Conservation (phyloP, 108 stramenopile species). For the Pseudonitzschia pungens region DNA sequence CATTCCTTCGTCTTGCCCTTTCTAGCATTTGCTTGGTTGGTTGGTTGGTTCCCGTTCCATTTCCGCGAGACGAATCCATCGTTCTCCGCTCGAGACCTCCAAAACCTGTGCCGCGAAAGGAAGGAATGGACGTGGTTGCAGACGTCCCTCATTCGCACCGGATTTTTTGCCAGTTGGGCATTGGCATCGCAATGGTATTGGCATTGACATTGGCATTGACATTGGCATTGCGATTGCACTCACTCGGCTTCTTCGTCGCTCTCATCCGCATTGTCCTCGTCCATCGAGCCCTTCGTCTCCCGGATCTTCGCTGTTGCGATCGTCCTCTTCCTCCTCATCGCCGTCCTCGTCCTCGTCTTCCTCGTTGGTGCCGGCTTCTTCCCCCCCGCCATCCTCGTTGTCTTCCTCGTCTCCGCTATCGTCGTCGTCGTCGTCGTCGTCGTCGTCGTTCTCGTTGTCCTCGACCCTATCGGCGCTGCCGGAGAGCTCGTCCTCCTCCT, state of each 20-base stretch:
- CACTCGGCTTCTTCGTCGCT: slow-evolving; percentile 11
- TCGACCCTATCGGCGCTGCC: slow-evolving; percentile 15
- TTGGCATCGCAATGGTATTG: no score
- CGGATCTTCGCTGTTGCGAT: background rate
- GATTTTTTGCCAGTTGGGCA: no score
- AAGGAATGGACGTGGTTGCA: no score
- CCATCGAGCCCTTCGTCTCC: background rate
- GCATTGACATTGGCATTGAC: no score
- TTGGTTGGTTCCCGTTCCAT: no score
- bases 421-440: slow-evolving; percentile 4
- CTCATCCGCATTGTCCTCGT: slow-evolving; percentile 23
- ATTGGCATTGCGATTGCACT: no score
- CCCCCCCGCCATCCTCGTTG: slow-evolving; percentile 6
- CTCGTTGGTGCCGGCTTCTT: slow-evolving; percentile 22
- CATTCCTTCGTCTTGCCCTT: no score
- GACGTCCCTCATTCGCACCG: no score
- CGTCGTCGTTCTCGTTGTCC: slow-evolving; percentile 8
- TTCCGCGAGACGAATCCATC: no score
- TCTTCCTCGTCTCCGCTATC: slow-evolving; percentile 5
- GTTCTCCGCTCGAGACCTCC: no score
- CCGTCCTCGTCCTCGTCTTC: slow-evolving; percentile 17
- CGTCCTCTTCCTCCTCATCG: slow-evolving; percentile 26
- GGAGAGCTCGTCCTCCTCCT: slow-evolving; percentile 16
- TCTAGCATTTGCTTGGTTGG: no score
- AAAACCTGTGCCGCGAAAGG: no score